Base-by-base conservation (phyloP, 441 rosid species). In the Hura crepitans region DNA sequence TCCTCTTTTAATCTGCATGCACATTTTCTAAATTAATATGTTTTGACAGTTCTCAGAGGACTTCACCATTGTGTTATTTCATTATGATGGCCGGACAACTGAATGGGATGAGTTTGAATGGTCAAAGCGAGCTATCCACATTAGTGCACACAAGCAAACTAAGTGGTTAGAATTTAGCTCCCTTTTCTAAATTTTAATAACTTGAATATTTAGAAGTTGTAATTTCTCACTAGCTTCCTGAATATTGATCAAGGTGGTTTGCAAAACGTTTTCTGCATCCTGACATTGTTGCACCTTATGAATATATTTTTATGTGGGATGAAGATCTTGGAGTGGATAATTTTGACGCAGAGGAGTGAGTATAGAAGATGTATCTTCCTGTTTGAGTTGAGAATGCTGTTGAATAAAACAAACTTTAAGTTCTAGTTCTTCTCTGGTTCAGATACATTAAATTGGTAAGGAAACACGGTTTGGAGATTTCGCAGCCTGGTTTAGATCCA, bases 401-500 rank as follows among this genome's bases (percentile, higher is more conserved):
- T 66, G 27, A 61, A 20, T 6, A 39, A 59, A 28, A 31, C 47
- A 68, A 43, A 61, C 20, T 30, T 35, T 49, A 39, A 49, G 12
- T 27, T 55, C 14, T 30, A 20, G 15, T 22, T 28, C 11, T 43
- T 62, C 51, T 68, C 6, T 33, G 58, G 51, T 73, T 64, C 82
- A 96, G 97, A 72, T 93, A 93, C 79, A 57, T 96, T 58, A 84
- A 84, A 25, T 80, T 93, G 80, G 92, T 88, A 45, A 88, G 65
- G 78, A 93, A 89, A 82, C 85, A 91, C 76, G 92, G 90, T 31
- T 80, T 96, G 83, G 99, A 96, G 80, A 92, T 96, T 66, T 96
- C 99, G 56, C 99, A 96, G 84, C 98, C 99, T 62, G 98, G 96
- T 74, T 82, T 96, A 68, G 91, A 91, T 74, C 92, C 96, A 3